Conservation (phyloP, 2,329 filamentous ascomycete species). For the Clonostachys rhizophaga region DNA sequence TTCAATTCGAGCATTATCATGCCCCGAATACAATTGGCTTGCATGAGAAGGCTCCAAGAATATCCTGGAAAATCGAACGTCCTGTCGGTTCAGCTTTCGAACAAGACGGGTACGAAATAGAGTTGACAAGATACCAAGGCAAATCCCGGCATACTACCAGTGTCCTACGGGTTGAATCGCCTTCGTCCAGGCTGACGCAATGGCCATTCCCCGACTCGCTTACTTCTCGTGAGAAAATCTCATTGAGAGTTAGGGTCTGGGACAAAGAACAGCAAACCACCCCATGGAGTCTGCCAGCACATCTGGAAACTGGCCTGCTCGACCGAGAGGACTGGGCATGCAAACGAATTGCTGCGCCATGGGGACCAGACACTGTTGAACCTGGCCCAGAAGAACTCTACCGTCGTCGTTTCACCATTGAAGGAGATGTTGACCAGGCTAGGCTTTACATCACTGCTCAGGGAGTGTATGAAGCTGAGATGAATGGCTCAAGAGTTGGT, state of each 20-base stretch:
- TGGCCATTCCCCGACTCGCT: background rate
- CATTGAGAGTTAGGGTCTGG: background rate
- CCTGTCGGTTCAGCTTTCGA: background rate
- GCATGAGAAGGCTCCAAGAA: background rate
- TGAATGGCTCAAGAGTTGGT: background rate
- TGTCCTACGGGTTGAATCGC: background rate
- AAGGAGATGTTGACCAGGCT: background rate
- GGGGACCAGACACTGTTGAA: background rate
- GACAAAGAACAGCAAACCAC: background rate
- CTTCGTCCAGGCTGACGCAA: background rate
- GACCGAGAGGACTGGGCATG: background rate
- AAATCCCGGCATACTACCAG: background rate
- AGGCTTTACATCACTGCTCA: slow-evolving; percentile 1
- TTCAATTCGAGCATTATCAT: background rate
- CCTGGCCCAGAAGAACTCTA: background rate
- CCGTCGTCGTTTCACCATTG: background rate
- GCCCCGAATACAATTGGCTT: background rate
- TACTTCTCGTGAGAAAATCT: background rate
- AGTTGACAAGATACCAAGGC: background rate
- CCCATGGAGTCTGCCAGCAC: background rate
- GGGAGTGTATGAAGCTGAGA: background rate
- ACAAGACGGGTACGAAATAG: background rate
- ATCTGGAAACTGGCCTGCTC: background rate
- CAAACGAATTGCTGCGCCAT: background rate
- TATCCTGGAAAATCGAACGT: background rate